These are phyloP conservation scores for Salicornia ramosissima DNA, from an alignment of 148 eudicot species.

Conservation along the genomic window DNA sequence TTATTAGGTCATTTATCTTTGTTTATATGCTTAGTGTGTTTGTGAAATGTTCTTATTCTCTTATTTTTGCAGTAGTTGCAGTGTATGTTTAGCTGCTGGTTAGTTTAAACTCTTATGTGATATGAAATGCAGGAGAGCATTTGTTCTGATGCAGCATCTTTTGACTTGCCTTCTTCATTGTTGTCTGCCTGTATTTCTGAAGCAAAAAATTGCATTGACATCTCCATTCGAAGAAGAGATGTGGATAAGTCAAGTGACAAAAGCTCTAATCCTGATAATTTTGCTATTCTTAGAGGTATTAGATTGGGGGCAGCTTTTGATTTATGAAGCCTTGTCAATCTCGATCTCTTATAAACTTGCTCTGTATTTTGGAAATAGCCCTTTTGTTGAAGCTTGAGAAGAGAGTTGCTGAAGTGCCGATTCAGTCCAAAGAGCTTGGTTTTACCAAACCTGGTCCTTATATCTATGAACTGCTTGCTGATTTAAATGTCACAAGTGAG, in stretches of 20 bases:
- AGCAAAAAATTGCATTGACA: constrained; percentile 79
- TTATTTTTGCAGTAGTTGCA: neutral
- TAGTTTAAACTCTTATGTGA: neutral
- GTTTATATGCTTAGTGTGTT: neutral
- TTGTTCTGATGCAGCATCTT: constrained; percentile 97
- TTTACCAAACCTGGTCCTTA: constrained; percentile 93
- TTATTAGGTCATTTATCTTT: neutral
- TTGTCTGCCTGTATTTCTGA: constrained; percentile 88
- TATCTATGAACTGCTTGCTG: constrained; percentile 81
- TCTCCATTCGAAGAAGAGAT: constrained; percentile 69
- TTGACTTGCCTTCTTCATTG: constrained; percentile 72
- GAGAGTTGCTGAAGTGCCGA: constrained; percentile 79
- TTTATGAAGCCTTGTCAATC: constrained; percentile 4
- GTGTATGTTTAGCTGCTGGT: neutral
- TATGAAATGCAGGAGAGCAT: constrained; percentile 64
- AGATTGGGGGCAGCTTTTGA: neutral
- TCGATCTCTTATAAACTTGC: constrained; percentile 4
- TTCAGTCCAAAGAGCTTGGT: constrained; percentile 81
- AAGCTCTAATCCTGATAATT: constrained; percentile 73
- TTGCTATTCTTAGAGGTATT: constrained; percentile 95
- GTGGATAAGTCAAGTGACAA: constrained; percentile 57
- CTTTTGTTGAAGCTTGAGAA: constrained; percentile 96
- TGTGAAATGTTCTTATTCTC: neutral
- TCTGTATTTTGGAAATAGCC: constrained; percentile 43
- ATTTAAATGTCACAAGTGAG: constrained; percentile 60